Evolutionary conservation across 768 basidiomycete genomes (phyloP).

Genomic region (Mycena indigotica): DNA sequence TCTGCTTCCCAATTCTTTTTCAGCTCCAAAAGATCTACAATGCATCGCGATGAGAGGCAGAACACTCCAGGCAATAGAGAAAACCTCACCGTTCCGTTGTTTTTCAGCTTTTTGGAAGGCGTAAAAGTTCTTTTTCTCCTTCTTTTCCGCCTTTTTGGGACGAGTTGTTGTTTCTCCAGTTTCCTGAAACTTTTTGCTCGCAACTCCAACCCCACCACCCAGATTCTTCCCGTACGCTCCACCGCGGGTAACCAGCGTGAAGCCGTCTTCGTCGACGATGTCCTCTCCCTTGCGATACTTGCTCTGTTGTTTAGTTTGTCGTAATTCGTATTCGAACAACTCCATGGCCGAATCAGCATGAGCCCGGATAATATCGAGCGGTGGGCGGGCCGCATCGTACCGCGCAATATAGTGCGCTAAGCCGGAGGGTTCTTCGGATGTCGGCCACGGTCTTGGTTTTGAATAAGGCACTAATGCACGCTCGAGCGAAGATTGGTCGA

Average conservation of each 20-base stretch:
- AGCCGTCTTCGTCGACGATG: conserved; percentile 92
- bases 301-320: conserved; percentile 60
- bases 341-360: conserved; percentile 82
- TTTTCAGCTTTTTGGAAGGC: conserved; percentile 90
- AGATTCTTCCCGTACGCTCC: conserved; percentile 88
- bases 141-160: conserved; percentile 57
- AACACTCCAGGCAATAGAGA: neutral
- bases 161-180: conserved; percentile 52
- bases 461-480: conserved; percentile 59
- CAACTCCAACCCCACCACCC: conserved; percentile 72
- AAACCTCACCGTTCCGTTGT: conserved; percentile 71
- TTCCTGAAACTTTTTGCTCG: conserved; percentile 69
- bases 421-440: conserved; percentile 63
- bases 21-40: conserved; percentile 67
- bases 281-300: conserved; percentile 83
- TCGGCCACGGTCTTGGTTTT: conserved; percentile 67
- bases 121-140: conserved; percentile 81
- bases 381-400: conserved; percentile 71
- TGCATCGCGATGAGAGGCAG: conserved; percentile 3
- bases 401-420: conserved; percentile 69
- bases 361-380: conserved; percentile 69
- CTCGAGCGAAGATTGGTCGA: conserved; percentile 72
- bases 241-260: conserved; percentile 90
- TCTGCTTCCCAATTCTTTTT: conserved; percentile 87
- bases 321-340: conserved; percentile 72